Evolutionary conservation across 768 basidiomycete genomes (phyloP), one percentile per base, ranked within the genome.

Genomic region (Tricholoma hemisulphureum): DNA sequence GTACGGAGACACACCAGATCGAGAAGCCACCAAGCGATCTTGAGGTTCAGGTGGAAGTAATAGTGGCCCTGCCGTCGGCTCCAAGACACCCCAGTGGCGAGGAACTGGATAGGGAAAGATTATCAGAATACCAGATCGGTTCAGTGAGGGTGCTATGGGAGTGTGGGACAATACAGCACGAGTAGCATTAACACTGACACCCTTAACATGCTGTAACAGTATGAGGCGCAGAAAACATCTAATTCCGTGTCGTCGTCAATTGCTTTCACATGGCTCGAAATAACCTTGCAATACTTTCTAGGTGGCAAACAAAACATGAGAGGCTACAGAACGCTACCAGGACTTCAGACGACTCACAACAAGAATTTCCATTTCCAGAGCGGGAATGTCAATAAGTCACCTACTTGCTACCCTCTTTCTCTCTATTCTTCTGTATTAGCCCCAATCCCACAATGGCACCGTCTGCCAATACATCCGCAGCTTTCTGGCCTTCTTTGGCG

Each of bases 401-500:
- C 56, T 62, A 64, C 31, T 62, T 62, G 7, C 21, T 58, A 18
- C 46, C 55, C 53, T 37, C 56, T 9, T 49, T 39, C 45, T 61
- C 62, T 61, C 69, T 72, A 58, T 79, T 81, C 51, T 83, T 80
- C 60, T 83, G 78, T 68, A 93, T 88, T 59, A 93, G 75, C 0
- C 91, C 92, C 10, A 95, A 81, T 7, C 87, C 84, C 5, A 88
- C 83, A 53, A 89, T 85, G 8, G 84, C 88, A 0, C 89, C 88
- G 63, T 88, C 88, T 2, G 88, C 85, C 16, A 86, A 76, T 37
- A 87, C 78, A 58, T 90, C 87, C 0, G 88, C 86, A 6, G 80
- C 78, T 63, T 93, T 88, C 61, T 85, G 83, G 7, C 85, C 85
- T 61, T 90, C 88, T 53, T 81, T 83, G 21, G 85, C 83, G 61